These are phyloP conservation scores for Mimosa pudica DNA, from an alignment of 306 rosid species.

Conservation along the genomic window DNA sequence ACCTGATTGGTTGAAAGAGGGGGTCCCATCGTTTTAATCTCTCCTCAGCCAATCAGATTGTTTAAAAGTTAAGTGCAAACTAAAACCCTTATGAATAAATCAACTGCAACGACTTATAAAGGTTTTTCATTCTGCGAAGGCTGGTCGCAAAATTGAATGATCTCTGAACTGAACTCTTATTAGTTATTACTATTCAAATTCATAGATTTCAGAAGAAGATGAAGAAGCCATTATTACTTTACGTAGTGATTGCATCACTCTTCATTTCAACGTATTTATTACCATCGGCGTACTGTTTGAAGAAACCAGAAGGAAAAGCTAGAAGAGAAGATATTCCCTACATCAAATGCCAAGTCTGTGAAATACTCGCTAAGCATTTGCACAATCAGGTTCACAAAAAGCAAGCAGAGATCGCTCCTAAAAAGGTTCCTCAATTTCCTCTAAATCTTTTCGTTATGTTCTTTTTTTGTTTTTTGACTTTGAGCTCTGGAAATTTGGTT, in stretches of 20 bases:
- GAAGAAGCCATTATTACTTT: constrained; percentile 51
- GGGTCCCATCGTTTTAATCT: constrained; percentile 26
- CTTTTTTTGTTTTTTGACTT: not conserved
- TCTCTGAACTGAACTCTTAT: not conserved
- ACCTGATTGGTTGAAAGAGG: constrained; percentile 52
- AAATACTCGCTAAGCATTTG: constrained; percentile 77
- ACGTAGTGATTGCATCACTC: constrained; percentile 43
- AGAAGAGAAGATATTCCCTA: constrained; percentile 84
- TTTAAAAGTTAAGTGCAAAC: constrained; percentile 13
- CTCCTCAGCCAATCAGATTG: constrained; percentile 47
- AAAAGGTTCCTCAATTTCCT: constrained; percentile 64
- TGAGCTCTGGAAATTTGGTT: constrained; percentile 28
- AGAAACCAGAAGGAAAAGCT: constrained; percentile 63
- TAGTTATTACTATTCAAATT: not conserved
- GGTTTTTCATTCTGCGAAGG: constrained; percentile 4
- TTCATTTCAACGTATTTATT: constrained; percentile 47
- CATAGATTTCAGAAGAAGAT: constrained; percentile 33
- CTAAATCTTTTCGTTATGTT: not conserved
- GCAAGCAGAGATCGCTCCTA: constrained; percentile 77
- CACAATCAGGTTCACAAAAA: constrained; percentile 69
- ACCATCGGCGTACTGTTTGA: constrained; percentile 58
- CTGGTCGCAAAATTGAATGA: constrained; percentile 14
- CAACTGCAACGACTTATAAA: not conserved
- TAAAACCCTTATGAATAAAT: not conserved
- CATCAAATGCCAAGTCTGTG: constrained; percentile 91